Percentiles rank a stretch among this genome's conserved stretches.
phyloP scores from a whole-genome alignment of 495 filamentous ascomycete genomes.

The Talaromyces thailandensis region DNA sequence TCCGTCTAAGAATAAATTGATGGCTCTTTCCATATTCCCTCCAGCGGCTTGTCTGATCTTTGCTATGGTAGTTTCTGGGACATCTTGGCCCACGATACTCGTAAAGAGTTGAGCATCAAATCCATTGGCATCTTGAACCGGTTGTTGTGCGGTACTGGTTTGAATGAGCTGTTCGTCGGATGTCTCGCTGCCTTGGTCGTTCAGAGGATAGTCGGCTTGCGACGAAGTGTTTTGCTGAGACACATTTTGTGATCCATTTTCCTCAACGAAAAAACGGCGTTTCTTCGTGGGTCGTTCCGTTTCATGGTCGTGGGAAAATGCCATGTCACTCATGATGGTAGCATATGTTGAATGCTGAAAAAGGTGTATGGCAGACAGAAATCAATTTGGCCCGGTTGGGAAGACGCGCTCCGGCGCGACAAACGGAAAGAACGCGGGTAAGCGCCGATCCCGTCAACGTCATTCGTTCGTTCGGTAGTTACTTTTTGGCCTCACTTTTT shows the following conservation, averaged over 20 bases:
- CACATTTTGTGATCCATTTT: conserved; percentile 4
- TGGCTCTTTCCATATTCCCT: conserved; percentile 54
- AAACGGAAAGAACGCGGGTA: conserved; percentile 18
- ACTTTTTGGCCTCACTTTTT: background rate
- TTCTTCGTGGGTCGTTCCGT: conserved; percentile 67
- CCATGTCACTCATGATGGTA: conserved; percentile 13
- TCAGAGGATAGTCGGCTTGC: background rate
- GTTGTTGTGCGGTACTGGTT: background rate
- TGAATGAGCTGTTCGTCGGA: background rate
- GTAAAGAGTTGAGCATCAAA: conserved; percentile 67
- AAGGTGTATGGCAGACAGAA: conserved; percentile 5
- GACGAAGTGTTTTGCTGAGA: background rate
- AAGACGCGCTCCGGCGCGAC: conserved; percentile 29
- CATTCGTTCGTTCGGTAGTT: conserved; percentile 9
- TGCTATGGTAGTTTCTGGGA: conserved; percentile 42
- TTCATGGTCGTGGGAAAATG: conserved; percentile 9
- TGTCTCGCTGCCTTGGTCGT: background rate
- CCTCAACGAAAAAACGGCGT: conserved; percentile 69
- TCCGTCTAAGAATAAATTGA: conserved; percentile 88
- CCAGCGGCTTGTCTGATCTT: conserved; percentile 50
- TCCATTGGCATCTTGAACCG: conserved; percentile 10
- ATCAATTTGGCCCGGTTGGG: conserved; percentile 10
- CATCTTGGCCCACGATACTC: conserved; percentile 57
- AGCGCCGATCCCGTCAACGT: conserved; percentile 18
- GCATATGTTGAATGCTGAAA: conserved; percentile 16